These are phyloP conservation scores for Aspergillus incahuasiensis DNA, from an alignment of 495 filamentous ascomycete genomes.

Conservation along the genomic window DNA sequence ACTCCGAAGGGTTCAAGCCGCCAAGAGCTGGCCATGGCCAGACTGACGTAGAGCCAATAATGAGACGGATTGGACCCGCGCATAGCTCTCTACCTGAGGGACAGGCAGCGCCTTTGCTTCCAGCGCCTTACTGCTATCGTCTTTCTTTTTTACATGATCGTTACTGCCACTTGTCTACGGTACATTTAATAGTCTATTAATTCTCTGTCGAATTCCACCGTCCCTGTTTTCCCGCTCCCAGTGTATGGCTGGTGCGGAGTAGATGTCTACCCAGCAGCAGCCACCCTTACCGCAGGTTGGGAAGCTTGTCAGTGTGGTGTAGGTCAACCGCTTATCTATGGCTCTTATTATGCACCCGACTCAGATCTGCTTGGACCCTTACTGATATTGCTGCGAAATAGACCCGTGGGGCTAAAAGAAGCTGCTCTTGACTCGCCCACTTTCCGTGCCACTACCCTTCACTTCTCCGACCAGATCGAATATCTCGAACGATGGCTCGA, in stretches of 20 bases:
- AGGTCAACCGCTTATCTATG: constrained; percentile 15
- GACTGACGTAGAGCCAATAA: constrained; percentile 42
- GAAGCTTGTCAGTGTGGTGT: constrained; percentile 56
- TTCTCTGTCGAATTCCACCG: constrained; percentile 6
- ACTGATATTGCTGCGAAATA: constrained; percentile 27
- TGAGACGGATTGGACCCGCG: constrained; percentile 21
- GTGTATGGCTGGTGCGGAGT: constrained; percentile 41
- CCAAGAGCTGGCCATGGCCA: neutral
- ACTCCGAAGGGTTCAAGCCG: constrained; percentile 20
- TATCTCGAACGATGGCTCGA: constrained; percentile 92
- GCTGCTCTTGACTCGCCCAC: constrained; percentile 93
- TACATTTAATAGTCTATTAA: neutral
- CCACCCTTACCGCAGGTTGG: constrained; percentile 44
- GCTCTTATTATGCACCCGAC: neutral
- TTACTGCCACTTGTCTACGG: constrained; percentile 6
- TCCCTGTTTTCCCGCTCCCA: constrained; percentile 16
- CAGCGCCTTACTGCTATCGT: constrained; percentile 15
- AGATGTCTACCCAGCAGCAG: constrained; percentile 46
- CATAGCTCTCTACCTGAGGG: constrained; percentile 13
- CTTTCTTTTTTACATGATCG: constrained; percentile 5
- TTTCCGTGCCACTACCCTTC: constrained; percentile 80
- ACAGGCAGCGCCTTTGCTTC: constrained; percentile 16
- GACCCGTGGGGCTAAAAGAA: constrained; percentile 88
- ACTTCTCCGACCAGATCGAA: constrained; percentile 91
- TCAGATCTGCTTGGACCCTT: neutral